Evolutionary conservation across 768 basidiomycete genomes (phyloP).

Genomic region (Trichaptum fuscoviolaceum): DNA sequence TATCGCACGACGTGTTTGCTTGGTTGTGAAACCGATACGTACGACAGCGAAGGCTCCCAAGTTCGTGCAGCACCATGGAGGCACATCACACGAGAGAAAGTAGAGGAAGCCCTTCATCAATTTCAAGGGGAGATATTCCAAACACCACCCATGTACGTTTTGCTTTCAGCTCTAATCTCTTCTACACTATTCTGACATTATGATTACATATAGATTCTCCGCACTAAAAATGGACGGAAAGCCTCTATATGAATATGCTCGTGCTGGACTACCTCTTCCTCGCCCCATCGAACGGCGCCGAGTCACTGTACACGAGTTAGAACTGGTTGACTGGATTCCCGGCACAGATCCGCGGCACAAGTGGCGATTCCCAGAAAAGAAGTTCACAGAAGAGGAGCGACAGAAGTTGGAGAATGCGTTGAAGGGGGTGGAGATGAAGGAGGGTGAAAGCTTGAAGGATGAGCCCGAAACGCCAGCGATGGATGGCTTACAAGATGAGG

Average conservation of each 20-base stretch:
- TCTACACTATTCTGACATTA: constrained; percentile 11
- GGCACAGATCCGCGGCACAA: constrained; percentile 54
- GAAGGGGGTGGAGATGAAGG: constrained; percentile 31
- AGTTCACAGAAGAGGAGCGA: constrained; percentile 63
- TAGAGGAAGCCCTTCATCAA: constrained; percentile 60
- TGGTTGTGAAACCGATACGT: constrained; percentile 92
- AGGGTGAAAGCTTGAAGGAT: constrained; percentile 30
- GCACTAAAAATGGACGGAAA: constrained; percentile 98
- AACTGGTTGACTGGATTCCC: constrained; percentile 67
- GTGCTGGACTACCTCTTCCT: constrained; percentile 84
- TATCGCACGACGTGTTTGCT: constrained; percentile 87
- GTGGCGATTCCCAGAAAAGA: constrained; percentile 72
- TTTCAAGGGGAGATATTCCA: constrained; percentile 90
- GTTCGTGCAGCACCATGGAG: constrained; percentile 75
- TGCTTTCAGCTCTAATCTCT: constrained; percentile 1
- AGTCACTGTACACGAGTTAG: constrained; percentile 76
- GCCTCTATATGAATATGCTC: constrained; percentile 93
- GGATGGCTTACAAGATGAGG: background rate
- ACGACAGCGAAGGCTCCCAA: constrained; percentile 84
- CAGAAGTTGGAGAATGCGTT: constrained; percentile 63
- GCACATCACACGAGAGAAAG: constrained; percentile 74
- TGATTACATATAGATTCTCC: constrained; percentile 64
- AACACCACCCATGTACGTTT: constrained; percentile 80
- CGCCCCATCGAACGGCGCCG: constrained; percentile 87
- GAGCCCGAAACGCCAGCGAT: constrained; percentile 19